Evolutionary conservation across 1,284 basidiomycete species (phyloP), one percentile per base, ranked within the genome.

Genomic region (Malassezia caprae): DNA sequence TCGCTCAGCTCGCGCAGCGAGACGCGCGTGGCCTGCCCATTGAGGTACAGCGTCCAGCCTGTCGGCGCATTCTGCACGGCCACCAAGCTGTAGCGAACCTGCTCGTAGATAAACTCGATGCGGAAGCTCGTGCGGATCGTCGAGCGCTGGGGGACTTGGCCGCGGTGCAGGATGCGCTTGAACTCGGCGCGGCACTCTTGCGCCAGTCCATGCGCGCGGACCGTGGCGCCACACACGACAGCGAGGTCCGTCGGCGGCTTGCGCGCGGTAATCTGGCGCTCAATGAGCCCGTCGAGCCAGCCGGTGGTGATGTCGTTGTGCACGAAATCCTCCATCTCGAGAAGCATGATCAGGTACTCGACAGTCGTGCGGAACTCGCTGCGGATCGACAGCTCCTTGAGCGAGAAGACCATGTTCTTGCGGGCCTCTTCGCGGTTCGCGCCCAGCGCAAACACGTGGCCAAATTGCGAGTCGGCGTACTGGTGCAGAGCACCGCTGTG

Each of bases 351-450:
- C 64, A 94, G 84, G 76, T 68, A 66, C 78, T 99, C 94, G 70
- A 98, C 93, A 0, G 94, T 99, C 21, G 90, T 96, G 60, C 94
- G 80, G 81, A 99, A 99, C 76, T 99, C 94, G 60, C 94, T 94
- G 68, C 94, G 90, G 74, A 99, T 98, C 75, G 88, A 91, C 59
- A 98, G 79, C 77, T 98, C 94, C 80, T 98, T 98, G 68, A 99
- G 80, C 15, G 94, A 93, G 68, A 99, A 87, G 62, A 98, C 91
- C 93, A 99, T 99, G 76, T 96, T 96, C 81, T 99, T 98, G 69
- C 94, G 79, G 68, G 87, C 88, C 77, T 98, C 93, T 60, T 83
- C 80, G 65, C 94, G 87, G 76, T 98, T 91, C 76, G 93, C 87
- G 55, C 94, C 94, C 73, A 96, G 98, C 27, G 94, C 93, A 70